Percentiles rank a stretch among this genome's conserved stretches.
These are phyloP conservation scores for Annulohypoxylon moriforme DNA, from an alignment of 495 filamentous ascomycete species.

Conservation along the genomic window DNA sequence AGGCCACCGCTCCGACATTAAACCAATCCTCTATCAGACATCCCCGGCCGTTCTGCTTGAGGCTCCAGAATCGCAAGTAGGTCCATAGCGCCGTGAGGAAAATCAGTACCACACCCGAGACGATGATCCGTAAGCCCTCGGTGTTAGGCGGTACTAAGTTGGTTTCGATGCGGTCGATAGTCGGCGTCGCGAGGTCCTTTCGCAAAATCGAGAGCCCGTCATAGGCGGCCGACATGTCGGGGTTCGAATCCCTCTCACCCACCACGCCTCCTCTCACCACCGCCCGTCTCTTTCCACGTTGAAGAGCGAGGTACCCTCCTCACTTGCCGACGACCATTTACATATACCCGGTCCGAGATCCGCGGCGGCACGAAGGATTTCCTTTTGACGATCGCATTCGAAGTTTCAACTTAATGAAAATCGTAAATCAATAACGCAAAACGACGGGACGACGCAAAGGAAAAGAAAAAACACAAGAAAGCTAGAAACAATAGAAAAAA, in stretches of 20 bases:
- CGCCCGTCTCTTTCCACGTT: slow-evolving; percentile 14
- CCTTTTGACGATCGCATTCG: slow-evolving; percentile 3
- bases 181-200: slow-evolving; percentile 18
- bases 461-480: neutral
- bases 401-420: neutral
- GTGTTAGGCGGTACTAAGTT: slow-evolving; percentile 29
- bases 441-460: neutral
- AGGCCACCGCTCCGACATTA: slow-evolving; percentile 27
- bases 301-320: slow-evolving; percentile 20
- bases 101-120: slow-evolving; percentile 18
- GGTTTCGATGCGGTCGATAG: slow-evolving; percentile 18
- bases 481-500: neutral
- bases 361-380: neutral
- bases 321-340: slow-evolving; percentile 7
- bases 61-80: slow-evolving; percentile 38
- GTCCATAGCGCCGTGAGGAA: slow-evolving; percentile 39
- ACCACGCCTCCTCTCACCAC: slow-evolving; percentile 16
- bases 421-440: slow-evolving; percentile 7
- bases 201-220: slow-evolving; percentile 17
- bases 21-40: slow-evolving; percentile 37
- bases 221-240: slow-evolving; percentile 35
- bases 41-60: slow-evolving; percentile 22
- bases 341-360: slow-evolving; percentile 16
- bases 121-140: slow-evolving; percentile 34
- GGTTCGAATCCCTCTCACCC: neutral